Evolutionary conservation across 768 basidiomycete species (phyloP).

Genomic region (Panaeolus cyanescens): DNA sequence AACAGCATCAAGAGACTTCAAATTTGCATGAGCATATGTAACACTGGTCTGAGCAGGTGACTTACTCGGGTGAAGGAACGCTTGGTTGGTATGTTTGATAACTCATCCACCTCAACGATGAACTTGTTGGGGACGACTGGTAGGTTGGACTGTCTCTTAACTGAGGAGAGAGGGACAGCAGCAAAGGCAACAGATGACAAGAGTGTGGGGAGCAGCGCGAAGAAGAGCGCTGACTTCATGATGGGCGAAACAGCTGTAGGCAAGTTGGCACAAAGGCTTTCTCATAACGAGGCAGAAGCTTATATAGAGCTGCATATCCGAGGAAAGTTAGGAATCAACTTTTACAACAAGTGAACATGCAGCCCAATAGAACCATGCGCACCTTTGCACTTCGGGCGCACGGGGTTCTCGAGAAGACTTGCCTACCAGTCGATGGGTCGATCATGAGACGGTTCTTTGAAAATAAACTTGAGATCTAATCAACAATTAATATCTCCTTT

Average conservation of each 20-base stretch:
- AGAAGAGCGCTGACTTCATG: slow-evolving; percentile 37
- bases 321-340: neutral
- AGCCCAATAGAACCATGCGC: neutral
- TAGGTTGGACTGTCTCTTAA: slow-evolving; percentile 38
- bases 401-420: neutral
- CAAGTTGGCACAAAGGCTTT: slow-evolving; percentile 2
- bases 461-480: slow-evolving; percentile 1
- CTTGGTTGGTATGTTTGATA: slow-evolving; percentile 37
- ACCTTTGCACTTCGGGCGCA: neutral
- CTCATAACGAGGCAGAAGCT: slow-evolving; percentile 3
- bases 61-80: slow-evolving; percentile 30
- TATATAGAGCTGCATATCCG: slow-evolving; percentile 5
- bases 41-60: too few relatives aligned
- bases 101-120: slow-evolving; percentile 55
- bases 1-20: slow-evolving; percentile 55
- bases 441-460: neutral
- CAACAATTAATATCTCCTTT: neutral
- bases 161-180: slow-evolving; percentile 34
- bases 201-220: slow-evolving; percentile 26
- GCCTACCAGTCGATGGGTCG: neutral
- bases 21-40: too few relatives aligned
- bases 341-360: neutral
- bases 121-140: slow-evolving; percentile 50
- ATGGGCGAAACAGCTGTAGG: slow-evolving; percentile 7
- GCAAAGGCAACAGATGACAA: slow-evolving; percentile 28